Percentiles rank a stretch among this genome's conserved stretches.
Conservation (phyloP, 805 yeast species). For the Torulaspora franciscae region DNA sequence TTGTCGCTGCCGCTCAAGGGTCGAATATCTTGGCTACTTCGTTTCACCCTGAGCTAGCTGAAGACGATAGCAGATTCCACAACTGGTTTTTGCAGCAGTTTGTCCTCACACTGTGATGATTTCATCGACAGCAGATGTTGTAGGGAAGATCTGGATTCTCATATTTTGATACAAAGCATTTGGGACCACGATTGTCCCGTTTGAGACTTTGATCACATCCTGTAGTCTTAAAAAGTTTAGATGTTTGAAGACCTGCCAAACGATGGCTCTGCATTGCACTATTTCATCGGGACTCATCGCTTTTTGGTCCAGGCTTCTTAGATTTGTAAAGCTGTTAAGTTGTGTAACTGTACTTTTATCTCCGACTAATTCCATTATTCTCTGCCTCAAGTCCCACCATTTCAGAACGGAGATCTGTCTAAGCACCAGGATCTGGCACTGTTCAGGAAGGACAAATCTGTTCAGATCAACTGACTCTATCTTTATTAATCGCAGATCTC, state of each 20-base stretch:
- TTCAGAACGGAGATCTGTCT: slow-evolving; percentile 12
- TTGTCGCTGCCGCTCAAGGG: slow-evolving; percentile 66
- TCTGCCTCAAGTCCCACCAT: slow-evolving; percentile 29
- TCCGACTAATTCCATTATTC: slow-evolving; percentile 4
- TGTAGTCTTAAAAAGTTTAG: slow-evolving; percentile 18
- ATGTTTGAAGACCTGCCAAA: slow-evolving; percentile 7
- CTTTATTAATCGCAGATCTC: slow-evolving; percentile 15
- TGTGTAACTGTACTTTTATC: not conserved
- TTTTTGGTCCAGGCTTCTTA: slow-evolving; percentile 4
- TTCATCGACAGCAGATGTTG: slow-evolving; percentile 4
- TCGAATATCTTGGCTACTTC: slow-evolving; percentile 66
- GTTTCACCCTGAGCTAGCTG: slow-evolving; percentile 71
- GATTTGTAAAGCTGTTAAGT: not conserved
- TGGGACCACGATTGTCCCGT: slow-evolving; percentile 18
- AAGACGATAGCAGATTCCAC: slow-evolving; percentile 54
- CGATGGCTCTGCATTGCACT: slow-evolving; percentile 6
- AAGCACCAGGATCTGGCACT: slow-evolving; percentile 20
- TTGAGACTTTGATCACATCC: slow-evolving; percentile 9
- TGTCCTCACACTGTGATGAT: slow-evolving; percentile 35
- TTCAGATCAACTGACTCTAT: slow-evolving; percentile 25
- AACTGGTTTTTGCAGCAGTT: slow-evolving; percentile 63
- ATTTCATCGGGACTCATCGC: slow-evolving; percentile 6
- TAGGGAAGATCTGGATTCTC: slow-evolving; percentile 12
- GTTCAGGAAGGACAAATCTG: slow-evolving; percentile 22
- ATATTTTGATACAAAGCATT: slow-evolving; percentile 17